phyloP scores from a whole-genome alignment of 768 basidiomycete species.

The Rhodosporidiobolus sp. region DNA sequence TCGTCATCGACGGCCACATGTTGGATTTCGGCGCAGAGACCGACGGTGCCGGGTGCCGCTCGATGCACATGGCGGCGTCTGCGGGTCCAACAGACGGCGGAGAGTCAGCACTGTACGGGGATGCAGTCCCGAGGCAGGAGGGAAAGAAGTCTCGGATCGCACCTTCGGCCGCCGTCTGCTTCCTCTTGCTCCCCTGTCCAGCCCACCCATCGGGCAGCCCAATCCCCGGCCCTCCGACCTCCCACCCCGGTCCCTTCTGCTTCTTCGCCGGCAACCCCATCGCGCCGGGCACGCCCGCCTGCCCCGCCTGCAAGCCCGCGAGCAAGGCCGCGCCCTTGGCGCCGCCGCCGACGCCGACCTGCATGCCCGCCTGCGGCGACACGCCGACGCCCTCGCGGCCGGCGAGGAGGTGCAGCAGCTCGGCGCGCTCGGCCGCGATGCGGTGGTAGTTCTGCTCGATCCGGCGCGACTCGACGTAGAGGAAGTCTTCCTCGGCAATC shows the following conservation, averaged over 20 bases:
- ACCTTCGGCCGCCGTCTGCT: constrained; percentile 34
- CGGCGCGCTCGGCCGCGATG: constrained; percentile 38
- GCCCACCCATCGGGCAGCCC: constrained; percentile 41
- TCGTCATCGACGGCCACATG: constrained; percentile 59
- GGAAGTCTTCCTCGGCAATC: constrained; percentile 88
- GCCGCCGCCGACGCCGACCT: constrained; percentile 46
- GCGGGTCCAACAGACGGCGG: neutral
- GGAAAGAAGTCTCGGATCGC: neutral
- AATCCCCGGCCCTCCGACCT: constrained; percentile 30
- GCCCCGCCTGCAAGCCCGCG: constrained; percentile 27
- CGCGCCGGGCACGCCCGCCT: constrained; percentile 42
- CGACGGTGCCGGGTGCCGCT: constrained; percentile 42
- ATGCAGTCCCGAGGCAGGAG: neutral
- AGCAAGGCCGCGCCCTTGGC: constrained; percentile 41
- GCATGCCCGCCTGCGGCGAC: neutral
- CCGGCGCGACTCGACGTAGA: constrained; percentile 90
- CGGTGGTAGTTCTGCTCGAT: constrained; percentile 82
- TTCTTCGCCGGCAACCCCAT: constrained; percentile 10
- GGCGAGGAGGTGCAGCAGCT: constrained; percentile 43
- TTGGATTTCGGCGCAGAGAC: constrained; percentile 27
- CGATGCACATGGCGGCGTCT: constrained; percentile 44
- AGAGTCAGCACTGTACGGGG: constrained; percentile 33
- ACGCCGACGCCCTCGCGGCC: constrained; percentile 35
- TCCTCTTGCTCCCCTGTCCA: constrained; percentile 36
- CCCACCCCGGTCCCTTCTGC: constrained; percentile 44